Evolutionary conservation across 495 filamentous ascomycete species (phyloP).

Genomic region (Penicillium tannophilum): DNA sequence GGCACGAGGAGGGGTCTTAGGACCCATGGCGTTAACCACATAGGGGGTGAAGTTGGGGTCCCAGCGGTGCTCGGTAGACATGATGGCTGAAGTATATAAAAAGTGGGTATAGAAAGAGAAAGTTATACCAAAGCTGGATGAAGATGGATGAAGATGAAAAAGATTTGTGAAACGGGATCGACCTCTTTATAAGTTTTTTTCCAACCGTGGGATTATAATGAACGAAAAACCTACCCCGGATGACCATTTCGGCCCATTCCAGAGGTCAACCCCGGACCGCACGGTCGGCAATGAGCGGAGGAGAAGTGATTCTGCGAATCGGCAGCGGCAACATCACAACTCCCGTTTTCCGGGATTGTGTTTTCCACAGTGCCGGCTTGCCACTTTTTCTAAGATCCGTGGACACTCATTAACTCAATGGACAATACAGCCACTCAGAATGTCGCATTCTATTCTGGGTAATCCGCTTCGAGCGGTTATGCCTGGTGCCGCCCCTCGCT

Average conservation of each 20-base stretch:
- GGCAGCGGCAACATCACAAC: slow-evolving; percentile 22
- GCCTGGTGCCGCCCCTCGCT: slow-evolving; percentile 21
- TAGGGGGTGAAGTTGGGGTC: slow-evolving; percentile 76
- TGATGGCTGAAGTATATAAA: slow-evolving; percentile 19
- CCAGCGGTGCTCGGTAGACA: slow-evolving; percentile 49
- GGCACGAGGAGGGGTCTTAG: slow-evolving; percentile 68
- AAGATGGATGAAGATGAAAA: slow-evolving; percentile 1
- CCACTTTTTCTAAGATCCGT: slow-evolving; percentile 4
- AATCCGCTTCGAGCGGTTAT: slow-evolving; percentile 11
- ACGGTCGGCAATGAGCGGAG: slow-evolving; percentile 14
- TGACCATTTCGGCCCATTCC: slow-evolving; percentile 13
- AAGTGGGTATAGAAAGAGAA: not conserved
- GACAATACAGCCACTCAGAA: not conserved
- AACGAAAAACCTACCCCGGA: slow-evolving; percentile 8
- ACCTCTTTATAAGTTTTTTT: slow-evolving; percentile 3
- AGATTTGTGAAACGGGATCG: not conserved
- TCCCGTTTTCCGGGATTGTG: slow-evolving; percentile 19
- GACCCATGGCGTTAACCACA: slow-evolving; percentile 75
- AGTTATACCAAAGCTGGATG: not conserved
- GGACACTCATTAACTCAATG: slow-evolving; percentile 2
- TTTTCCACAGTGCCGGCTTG: slow-evolving; percentile 16
- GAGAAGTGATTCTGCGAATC: slow-evolving; percentile 7
- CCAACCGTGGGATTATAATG: not conserved
- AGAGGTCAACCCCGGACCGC: slow-evolving; percentile 15
- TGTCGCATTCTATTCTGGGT: not conserved